Base-by-base conservation (phyloP, 441 rosid species). In the Mallotus repandus region DNA sequence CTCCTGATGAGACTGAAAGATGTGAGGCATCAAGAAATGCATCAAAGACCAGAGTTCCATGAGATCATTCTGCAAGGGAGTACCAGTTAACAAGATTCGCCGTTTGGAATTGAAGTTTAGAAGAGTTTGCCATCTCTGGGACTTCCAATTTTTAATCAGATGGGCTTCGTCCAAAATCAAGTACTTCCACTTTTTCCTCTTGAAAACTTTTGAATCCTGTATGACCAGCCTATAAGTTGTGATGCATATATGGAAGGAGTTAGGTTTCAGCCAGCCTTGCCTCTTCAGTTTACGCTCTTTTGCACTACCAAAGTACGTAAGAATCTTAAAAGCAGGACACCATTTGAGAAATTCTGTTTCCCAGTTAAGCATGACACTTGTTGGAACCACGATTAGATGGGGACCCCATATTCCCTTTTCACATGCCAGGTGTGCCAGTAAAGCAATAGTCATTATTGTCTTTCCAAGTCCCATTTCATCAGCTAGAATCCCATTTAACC, bases 401-500 rank as follows among this genome's bases (percentile, higher is more conserved):
- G 99, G 99, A 74, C 99, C 99, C 99, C 99, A 97, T 82, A 94
- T 94, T 69, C 99, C 99, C 84, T 92, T 97, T 77, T 97, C 99
- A 75, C 98, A 94, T 62, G 99, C 98, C 68, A 96, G 88, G 73
- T 96, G 99, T 62, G 98, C 98, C 77, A 96, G 98, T 79, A 96
- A 86, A 73, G 99, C 89, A 84, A 96, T 96, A 58, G 99, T 96
- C 99, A 96, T 94, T 74, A 96, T 96, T 7, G 99, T 96, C 89
- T 96, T 96, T 76, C 99, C 99, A 70, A 96, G 97, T 75, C 99
- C 99, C 99, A 96, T 96, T 88, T 96, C 99, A 89, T 96, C 99
- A 79, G 99, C 99, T 71, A 96, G 81, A 81, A 96, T 96, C 81
- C 99, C 99, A 77, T 97, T 97, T 81, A 97, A 81, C 85, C 92